Conservation (phyloP, 2,329 filamentous ascomycete species). For the Phaeosphaeria sp. region DNA sequence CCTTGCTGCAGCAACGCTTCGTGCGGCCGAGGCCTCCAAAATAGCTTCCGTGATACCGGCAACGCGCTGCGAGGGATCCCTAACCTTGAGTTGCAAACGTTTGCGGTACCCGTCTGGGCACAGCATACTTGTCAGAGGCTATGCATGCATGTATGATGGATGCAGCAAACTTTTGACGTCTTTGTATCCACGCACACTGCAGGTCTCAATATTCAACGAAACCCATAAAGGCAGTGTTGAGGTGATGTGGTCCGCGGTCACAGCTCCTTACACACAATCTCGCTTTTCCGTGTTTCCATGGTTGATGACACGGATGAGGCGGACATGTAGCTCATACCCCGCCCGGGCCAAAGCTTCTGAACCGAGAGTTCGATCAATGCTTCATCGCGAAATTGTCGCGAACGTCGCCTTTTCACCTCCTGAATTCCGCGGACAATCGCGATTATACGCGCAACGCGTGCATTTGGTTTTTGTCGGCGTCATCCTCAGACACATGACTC, state of each 20-base stretch:
- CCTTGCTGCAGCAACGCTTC: conserved; percentile 22
- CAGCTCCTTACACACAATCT: conserved; percentile 16
- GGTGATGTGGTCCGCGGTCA: conserved; percentile 15
- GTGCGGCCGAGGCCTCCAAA: conserved; percentile 16
- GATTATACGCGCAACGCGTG: conserved; percentile 13
- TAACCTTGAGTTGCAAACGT: conserved; percentile 25
- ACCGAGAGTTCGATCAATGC: conserved; percentile 25
- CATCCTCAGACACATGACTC: neutral
- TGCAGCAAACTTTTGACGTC: conserved; percentile 40
- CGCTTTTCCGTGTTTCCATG: conserved; percentile 14
- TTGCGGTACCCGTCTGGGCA: conserved; percentile 21
- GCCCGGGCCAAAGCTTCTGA: conserved; percentile 25
- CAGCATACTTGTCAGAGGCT: conserved; percentile 34
- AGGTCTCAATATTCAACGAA: conserved; percentile 35
- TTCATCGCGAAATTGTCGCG: conserved; percentile 24
- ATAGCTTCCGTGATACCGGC: conserved; percentile 20
- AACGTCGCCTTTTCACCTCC: conserved; percentile 15
- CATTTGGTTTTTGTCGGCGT: neutral
- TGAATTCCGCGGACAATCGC: conserved; percentile 6
- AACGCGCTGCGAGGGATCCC: conserved; percentile 22
- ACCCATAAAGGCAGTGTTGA: conserved; percentile 8
- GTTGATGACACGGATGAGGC: conserved; percentile 20
- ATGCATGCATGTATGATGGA: conserved; percentile 29
- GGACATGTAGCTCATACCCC: conserved; percentile 18
- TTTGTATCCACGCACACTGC: conserved; percentile 28